These are phyloP conservation scores for Lablab purpureus DNA, from an alignment of 306 rosid species.

Conservation along the genomic window DNA sequence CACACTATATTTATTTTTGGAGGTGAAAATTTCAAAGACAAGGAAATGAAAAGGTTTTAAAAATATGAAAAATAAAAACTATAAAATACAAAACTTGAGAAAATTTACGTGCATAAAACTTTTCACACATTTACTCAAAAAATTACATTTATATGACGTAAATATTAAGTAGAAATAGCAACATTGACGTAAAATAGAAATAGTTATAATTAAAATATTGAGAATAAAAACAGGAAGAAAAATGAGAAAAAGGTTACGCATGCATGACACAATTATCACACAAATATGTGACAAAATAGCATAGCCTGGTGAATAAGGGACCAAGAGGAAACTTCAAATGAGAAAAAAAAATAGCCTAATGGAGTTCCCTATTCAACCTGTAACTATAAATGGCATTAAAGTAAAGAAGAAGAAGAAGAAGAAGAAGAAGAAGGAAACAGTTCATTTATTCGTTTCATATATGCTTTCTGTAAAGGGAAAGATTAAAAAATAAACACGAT, in stretches of 20 bases:
- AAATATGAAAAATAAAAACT: no score
- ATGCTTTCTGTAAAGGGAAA: background rate
- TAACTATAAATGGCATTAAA: background rate
- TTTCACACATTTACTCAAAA: no score
- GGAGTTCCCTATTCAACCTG: background rate
- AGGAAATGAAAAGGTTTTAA: no score
- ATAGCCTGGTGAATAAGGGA: background rate
- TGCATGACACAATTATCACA: background rate
- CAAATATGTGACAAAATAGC: slow-evolving; percentile 11
- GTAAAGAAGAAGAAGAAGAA: no score
- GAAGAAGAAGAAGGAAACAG: background rate
- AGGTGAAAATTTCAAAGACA: no score
- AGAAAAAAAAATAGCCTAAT: no score
- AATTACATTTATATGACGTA: no score
- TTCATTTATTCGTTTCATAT: background rate
- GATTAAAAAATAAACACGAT: background rate
- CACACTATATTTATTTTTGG: no score
- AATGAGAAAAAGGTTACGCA: background rate
- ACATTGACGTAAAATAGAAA: background rate
- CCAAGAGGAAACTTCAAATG: slow-evolving; percentile 1
- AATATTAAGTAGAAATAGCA: no score
- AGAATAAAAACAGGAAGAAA: background rate
- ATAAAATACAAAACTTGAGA: no score
- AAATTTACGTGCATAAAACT: no score
- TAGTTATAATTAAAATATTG: background rate